A percentile compares a stretch with the other conserved stretches of the same genome.
Evolutionary conservation across 495 filamentous ascomycete genomes (phyloP).

Genomic region (Cercophora scortea): DNA sequence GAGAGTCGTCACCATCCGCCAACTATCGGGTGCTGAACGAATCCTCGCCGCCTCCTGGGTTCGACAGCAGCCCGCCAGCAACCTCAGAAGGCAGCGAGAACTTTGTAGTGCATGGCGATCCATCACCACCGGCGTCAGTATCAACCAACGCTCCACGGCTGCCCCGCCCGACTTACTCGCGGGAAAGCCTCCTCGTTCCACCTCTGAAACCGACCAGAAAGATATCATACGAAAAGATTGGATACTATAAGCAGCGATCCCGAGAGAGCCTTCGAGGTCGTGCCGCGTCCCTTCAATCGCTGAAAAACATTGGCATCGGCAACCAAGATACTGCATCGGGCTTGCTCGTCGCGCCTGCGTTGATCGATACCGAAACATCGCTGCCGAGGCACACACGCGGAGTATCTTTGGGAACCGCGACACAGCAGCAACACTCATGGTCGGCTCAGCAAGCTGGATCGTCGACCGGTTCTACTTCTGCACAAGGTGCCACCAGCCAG

Average conservation of each 20-base stretch:
- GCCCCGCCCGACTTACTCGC: conserved; percentile 39
- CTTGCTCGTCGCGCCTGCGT: conserved; percentile 21
- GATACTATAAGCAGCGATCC: conserved; percentile 40
- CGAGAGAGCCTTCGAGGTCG: conserved; percentile 40
- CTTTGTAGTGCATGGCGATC: conserved; percentile 37
- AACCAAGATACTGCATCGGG: conserved; percentile 34
- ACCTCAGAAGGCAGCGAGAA: conserved; percentile 28
- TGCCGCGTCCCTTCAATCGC: conserved; percentile 40
- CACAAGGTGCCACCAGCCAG: conserved; percentile 4
- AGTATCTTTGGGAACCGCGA: conserved; percentile 7
- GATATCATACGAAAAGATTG: conserved; percentile 37
- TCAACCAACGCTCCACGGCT: conserved; percentile 17
- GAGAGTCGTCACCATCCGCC: neutral
- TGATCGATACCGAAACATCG: conserved; percentile 15
- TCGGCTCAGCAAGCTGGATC: conserved; percentile 10
- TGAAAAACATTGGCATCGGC: conserved; percentile 34
- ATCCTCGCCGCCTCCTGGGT: conserved; percentile 17
- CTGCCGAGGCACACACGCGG: conserved; percentile 4
- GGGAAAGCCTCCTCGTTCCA: conserved; percentile 46
- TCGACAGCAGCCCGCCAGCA: conserved; percentile 18
- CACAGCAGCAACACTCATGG: conserved; percentile 19
- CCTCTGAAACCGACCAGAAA: conserved; percentile 37
- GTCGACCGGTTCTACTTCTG: conserved; percentile 14
- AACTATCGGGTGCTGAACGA: conserved; percentile 16
- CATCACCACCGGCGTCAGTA: conserved; percentile 32